Base-by-base conservation (phyloP, 805 yeast genomes). In the Wickerhamiella azymoides region DNA sequence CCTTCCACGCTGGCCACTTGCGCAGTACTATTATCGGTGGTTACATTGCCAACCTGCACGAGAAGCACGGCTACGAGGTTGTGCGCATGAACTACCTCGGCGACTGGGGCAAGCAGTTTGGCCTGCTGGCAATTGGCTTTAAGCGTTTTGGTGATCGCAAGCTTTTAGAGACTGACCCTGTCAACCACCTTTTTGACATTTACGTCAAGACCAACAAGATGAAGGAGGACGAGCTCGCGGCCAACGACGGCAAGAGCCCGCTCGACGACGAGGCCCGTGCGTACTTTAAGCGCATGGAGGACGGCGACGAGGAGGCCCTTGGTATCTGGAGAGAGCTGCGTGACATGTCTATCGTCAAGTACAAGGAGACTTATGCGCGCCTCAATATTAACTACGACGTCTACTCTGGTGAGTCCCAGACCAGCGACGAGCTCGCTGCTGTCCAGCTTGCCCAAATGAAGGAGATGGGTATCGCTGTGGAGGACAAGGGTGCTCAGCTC, bases 51-150 rank as follows among this genome's bases (percentile, higher is more conserved):
- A 89, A 88, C 65, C 71, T 92, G 62, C 84, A 92, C 62, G 96
- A 86, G 66, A 79, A 76, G 54, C 70, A 80, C 48, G 98, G 97
- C 40, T 92, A 89, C 84, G 75, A 84, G n/a, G 98, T 92, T 39
- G 67, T 74, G 54, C 77, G 96, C 67, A 73, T 89, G 70, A 92
- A 92, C 71, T 92, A 92, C 66, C 72, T 92, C 54, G 99, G 99
- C 59, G 99, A 92, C 67, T 92, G 98, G 98, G 99, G 99, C 48
- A 92, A 92, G 67, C 99, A 92, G 70, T 92, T 89, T 59, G 99
- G 98, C 65, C 54, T 92, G 39, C 72, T 92, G 55, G 98, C 97
- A 21, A 81, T 92, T 51, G 99, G 96, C 40, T 92, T 80, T 64
- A 75, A 77, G 47, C 77, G 74, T 59, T 92, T 82, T 61, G 99